Evolutionary conservation across 1,284 basidiomycete genomes (phyloP).

Genomic region (Leccinum pachyderme): DNA sequence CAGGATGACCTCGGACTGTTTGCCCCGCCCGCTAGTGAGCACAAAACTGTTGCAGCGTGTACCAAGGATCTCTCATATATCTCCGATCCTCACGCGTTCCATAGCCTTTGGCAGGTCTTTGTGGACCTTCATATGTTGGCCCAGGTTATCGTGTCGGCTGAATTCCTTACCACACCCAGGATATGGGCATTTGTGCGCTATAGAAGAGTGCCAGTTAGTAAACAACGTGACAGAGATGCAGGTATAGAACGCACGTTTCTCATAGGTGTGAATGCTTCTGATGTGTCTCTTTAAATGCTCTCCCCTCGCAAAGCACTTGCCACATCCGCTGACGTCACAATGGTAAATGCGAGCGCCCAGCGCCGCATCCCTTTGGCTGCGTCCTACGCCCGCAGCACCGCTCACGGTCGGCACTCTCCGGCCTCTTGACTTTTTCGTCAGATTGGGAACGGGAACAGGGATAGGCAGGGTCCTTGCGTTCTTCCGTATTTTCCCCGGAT

Average conservation of each 20-base stretch:
- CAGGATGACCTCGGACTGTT: slow-evolving; percentile 24
- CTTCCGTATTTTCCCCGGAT: slow-evolving; percentile 35
- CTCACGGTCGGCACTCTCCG: slow-evolving; percentile 64
- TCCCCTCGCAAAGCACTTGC: slow-evolving; percentile 68
- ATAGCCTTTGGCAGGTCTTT: slow-evolving; percentile 38
- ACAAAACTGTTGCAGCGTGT: slow-evolving; percentile 20
- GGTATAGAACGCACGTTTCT: slow-evolving; percentile 51
- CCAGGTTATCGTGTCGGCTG: slow-evolving; percentile 82
- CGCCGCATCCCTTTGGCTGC: slow-evolving; percentile 32
- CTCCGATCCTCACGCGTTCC: slow-evolving; percentile 28
- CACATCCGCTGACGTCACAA: slow-evolving; percentile 73
- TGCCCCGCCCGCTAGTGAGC: background rate
- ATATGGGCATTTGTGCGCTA: slow-evolving; percentile 76
- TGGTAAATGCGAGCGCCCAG: slow-evolving; percentile 59
- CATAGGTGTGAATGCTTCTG: slow-evolving; percentile 63
- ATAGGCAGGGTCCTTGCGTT: slow-evolving; percentile 45
- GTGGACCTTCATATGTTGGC: slow-evolving; percentile 73
- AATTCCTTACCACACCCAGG: slow-evolving; percentile 80
- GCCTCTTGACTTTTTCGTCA: slow-evolving; percentile 71
- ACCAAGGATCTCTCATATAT: slow-evolving; percentile 20
- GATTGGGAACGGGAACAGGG: slow-evolving; percentile 67
- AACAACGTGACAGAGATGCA: slow-evolving; percentile 6
- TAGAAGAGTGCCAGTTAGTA: slow-evolving; percentile 9
- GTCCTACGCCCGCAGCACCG: slow-evolving; percentile 17
- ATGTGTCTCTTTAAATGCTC: slow-evolving; percentile 69